Percentiles rank a stretch among this genome's conserved stretches.
These are phyloP conservation scores for Fusarium multiceps DNA, from an alignment of 2,329 filamentous ascomycete species.

Conservation along the genomic window DNA sequence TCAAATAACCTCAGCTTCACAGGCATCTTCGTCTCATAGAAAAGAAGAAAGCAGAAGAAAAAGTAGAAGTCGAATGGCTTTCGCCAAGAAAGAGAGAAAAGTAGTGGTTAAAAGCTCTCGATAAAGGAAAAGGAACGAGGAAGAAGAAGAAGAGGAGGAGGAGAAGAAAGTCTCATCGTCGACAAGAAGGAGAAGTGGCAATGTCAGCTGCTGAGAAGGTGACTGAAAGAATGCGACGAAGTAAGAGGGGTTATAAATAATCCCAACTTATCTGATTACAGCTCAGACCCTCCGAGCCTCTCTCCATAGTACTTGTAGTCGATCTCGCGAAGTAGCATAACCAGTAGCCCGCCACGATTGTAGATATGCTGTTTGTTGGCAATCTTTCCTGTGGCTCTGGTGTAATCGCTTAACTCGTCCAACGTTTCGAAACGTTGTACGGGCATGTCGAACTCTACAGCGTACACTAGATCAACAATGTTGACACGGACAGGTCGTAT, in stretches of 20 bases:
- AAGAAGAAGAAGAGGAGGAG: neutral
- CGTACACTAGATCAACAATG: constrained; percentile 7
- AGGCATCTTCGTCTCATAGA: neutral
- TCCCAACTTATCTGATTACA: neutral
- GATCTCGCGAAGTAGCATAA: constrained; percentile 29
- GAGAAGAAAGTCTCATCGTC: no score
- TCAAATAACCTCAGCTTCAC: neutral
- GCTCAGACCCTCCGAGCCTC: neutral
- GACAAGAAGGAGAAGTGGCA: no score
- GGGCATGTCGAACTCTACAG: neutral
- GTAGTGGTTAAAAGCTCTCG: no score
- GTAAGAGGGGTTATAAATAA: no score
- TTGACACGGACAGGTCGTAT: constrained; percentile 23
- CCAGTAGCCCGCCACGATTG: constrained; percentile 9
- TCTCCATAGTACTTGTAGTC: neutral
- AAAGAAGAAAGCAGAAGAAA: neutral
- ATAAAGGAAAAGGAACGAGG: neutral
- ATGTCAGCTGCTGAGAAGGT: no score
- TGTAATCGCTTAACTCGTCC: constrained; percentile 11
- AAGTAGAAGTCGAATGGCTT: neutral
- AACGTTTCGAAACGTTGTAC: constrained; percentile 16
- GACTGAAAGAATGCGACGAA: no score
- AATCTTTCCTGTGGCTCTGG: neutral
- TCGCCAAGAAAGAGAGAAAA: neutral
- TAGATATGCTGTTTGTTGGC: constrained; percentile 11